phyloP scores from a whole-genome alignment of 2,329 filamentous ascomycete genomes.

The Phaeosphaeriaceae sp. region DNA sequence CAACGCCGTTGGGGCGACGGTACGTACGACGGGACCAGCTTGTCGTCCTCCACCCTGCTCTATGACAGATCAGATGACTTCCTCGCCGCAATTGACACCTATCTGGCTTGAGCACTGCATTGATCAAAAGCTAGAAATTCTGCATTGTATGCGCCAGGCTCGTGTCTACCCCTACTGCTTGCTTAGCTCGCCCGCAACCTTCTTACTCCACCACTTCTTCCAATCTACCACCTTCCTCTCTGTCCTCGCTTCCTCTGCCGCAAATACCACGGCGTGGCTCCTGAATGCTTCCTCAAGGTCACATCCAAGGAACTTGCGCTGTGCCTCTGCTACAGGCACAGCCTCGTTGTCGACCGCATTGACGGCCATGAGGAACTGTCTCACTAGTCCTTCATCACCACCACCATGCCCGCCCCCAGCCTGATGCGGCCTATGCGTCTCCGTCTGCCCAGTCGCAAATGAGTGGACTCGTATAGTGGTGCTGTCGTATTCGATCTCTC shows the following conservation, averaged over 20 bases:
- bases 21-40: neutral
- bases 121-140: neutral
- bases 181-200: constrained; percentile 52
- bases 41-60: neutral
- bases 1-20: neutral
- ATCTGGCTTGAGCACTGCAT: too few relatives aligned
- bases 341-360: constrained; percentile 76
- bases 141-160: neutral
- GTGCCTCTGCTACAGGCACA: constrained; percentile 72
- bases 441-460: constrained; percentile 66
- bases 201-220: constrained; percentile 74
- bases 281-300: constrained; percentile 85
- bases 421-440: constrained; percentile 66
- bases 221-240: constrained; percentile 76
- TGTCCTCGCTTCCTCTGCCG: constrained; percentile 83
- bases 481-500: constrained; percentile 88
- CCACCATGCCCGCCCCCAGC: constrained; percentile 74
- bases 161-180: neutral
- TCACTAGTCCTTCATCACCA: constrained; percentile 79
- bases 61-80: neutral
- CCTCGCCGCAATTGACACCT: too few relatives aligned
- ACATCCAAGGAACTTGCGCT: constrained; percentile 79
- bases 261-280: constrained; percentile 92
- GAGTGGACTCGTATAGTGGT: constrained; percentile 76
- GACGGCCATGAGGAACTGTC: constrained; percentile 83